Conservation (phyloP, 345 rosid genomes). For the Cochlearia excelsa region DNA sequence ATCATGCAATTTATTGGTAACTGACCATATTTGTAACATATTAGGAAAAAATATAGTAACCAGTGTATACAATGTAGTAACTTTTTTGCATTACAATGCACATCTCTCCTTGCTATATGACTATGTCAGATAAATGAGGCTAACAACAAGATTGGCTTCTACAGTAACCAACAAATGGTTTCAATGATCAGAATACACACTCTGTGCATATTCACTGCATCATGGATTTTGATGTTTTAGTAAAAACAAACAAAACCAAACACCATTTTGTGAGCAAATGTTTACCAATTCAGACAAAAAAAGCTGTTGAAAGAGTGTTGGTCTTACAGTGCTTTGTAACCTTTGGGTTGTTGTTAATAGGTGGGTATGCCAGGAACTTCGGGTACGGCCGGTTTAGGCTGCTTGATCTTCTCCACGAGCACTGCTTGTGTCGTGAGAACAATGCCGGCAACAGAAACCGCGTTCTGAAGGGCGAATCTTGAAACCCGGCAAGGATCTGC, state of each 20-base stretch:
- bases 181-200: no score
- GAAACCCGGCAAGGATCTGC: conserved; percentile 77
- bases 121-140: no score
- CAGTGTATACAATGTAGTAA: no score
- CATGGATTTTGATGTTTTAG: conserved; percentile 14
- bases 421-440: conserved; percentile 84
- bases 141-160: no score
- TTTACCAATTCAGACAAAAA: conserved; percentile 8
- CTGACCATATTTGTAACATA: no score
- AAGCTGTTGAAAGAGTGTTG: conserved; percentile 2
- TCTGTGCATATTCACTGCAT: conserved; percentile 1
- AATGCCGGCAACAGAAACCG: conserved; percentile 75
- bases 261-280: neutral
- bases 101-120: no score
- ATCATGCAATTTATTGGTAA: no score
- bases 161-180: no score
- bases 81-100: no score
- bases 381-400: conserved; percentile 58
- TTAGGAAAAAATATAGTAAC: no score
- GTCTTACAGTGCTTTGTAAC: conserved; percentile 7
- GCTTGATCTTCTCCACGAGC: conserved; percentile 62
- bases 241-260: neutral
- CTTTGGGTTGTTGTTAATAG: conserved; percentile 16
- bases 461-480: conserved; percentile 75
- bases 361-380: conserved; percentile 73